phyloP scores from a whole-genome alignment of 2,329 filamentous ascomycete species.

The Periconia digitata region DNA sequence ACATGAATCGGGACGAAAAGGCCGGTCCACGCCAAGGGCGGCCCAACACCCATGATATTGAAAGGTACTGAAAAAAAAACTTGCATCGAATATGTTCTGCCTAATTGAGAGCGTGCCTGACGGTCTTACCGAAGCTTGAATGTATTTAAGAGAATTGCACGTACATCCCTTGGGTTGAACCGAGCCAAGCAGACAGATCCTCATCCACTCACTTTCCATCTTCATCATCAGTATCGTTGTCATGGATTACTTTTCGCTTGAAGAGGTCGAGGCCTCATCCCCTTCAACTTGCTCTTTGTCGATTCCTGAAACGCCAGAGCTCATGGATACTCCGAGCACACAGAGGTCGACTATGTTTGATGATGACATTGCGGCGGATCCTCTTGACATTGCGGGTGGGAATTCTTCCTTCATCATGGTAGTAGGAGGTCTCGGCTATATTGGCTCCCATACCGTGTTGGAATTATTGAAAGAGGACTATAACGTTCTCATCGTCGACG shows the following conservation, averaged over 20 bases:
- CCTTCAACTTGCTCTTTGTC: slow-evolving; percentile 33
- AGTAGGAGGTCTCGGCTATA: slow-evolving; percentile 58
- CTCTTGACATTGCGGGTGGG: slow-evolving; percentile 43
- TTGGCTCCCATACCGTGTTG: slow-evolving; percentile 58
- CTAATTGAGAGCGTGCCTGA: slow-evolving; percentile 30
- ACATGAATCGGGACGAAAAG: slow-evolving; percentile 36
- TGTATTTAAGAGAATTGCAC: slow-evolving; percentile 40
- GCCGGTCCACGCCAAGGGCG: slow-evolving; percentile 36
- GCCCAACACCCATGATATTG: slow-evolving; percentile 38
- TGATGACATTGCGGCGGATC: slow-evolving; percentile 48
- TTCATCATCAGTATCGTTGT: slow-evolving; percentile 7
- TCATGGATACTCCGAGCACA: slow-evolving; percentile 48
- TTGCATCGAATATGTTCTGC: slow-evolving; percentile 35
- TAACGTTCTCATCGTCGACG: slow-evolving; percentile 54
- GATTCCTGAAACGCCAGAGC: slow-evolving; percentile 23
- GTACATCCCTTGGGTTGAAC: slow-evolving; percentile 20
- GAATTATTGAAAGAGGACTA: slow-evolving; percentile 57
- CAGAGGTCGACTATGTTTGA: slow-evolving; percentile 50
- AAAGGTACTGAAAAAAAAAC: slow-evolving; percentile 33
- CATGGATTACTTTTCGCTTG: slow-evolving; percentile 25
- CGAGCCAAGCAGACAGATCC: slow-evolving; percentile 18
- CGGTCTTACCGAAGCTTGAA: slow-evolving; percentile 19
- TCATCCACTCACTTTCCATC: slow-evolving; percentile 9
- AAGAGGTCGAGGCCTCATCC: slow-evolving; percentile 28
- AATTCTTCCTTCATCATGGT: slow-evolving; percentile 52